Evolutionary conservation across 306 rosid species (phyloP).

Genomic region (Corylus avellana): DNA sequence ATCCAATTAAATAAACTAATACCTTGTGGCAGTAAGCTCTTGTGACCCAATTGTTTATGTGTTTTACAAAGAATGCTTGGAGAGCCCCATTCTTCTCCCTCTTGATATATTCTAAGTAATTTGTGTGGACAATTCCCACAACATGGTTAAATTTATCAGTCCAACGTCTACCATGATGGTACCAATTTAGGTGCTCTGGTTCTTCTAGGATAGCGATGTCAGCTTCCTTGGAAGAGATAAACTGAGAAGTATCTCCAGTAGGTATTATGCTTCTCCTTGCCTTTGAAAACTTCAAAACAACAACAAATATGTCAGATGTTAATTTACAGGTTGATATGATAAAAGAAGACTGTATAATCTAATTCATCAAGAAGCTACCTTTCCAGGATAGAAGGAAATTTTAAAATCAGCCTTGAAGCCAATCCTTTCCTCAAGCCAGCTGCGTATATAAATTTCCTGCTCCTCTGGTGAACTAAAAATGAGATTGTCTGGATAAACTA

Average conservation of each 20-base stretch:
- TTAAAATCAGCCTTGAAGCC: slow-evolving; percentile 91
- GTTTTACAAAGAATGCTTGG: slow-evolving; percentile 91
- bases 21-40: slow-evolving; percentile 94
- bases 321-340: slow-evolving; percentile 18
- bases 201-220: slow-evolving; percentile 96
- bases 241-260: slow-evolving; percentile 93
- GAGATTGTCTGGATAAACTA: slow-evolving; percentile 75
- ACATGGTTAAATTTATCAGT: slow-evolving; percentile 94
- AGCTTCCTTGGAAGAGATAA: slow-evolving; percentile 85
- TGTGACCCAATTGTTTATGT: slow-evolving; percentile 92
- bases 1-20: slow-evolving; percentile 2
- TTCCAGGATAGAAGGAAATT: slow-evolving; percentile 96
- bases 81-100: slow-evolving; percentile 95
- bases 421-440: slow-evolving; percentile 96
- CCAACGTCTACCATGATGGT: slow-evolving; percentile 97
- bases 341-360: slow-evolving; percentile 9
- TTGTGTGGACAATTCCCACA: slow-evolving; percentile 96
- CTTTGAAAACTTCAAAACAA: slow-evolving; percentile 66
- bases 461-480: slow-evolving; percentile 90
- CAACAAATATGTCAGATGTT: slow-evolving; percentile 31
- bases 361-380: slow-evolving; percentile 51
- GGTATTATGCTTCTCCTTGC: slow-evolving; percentile 88
- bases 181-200: slow-evolving; percentile 98
- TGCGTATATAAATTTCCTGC: slow-evolving; percentile 85
- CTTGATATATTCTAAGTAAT: slow-evolving; percentile 93